Evolutionary conservation across 352 stramenopile species (phyloP).

Genomic region (Phytopythium ostracodes): DNA sequence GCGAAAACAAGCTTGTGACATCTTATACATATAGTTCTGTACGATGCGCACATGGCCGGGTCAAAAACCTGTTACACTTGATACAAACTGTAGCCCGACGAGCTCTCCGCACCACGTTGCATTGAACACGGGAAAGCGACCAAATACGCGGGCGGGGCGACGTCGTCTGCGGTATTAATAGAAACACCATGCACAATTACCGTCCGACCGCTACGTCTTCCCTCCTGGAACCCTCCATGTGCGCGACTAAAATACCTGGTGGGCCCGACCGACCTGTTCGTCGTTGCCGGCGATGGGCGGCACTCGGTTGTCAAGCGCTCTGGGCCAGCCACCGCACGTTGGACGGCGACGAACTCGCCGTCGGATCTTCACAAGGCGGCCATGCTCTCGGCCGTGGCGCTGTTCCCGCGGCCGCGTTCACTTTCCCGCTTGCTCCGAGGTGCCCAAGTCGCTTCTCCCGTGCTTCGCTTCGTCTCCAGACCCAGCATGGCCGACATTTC

Average conservation of each 20-base stretch:
- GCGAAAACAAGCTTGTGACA: neutral
- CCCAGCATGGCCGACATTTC: conserved; percentile 15
- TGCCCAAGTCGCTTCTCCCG: neutral
- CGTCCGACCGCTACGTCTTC: neutral
- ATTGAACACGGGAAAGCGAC: conserved; percentile 8
- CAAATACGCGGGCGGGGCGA: conserved; percentile 6
- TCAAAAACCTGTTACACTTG: neutral
- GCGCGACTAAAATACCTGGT: neutral
- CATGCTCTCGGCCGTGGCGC: neutral
- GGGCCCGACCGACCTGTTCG: neutral
- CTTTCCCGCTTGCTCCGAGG: conserved; percentile 6
- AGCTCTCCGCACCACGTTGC: conserved; percentile 2
- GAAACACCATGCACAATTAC: too few relatives aligned
- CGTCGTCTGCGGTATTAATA: neutral
- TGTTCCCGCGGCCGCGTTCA: neutral
- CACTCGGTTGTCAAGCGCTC: conserved; percentile 6
- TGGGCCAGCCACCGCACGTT: conserved; percentile 2
- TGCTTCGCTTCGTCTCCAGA: neutral
- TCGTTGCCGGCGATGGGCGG: neutral
- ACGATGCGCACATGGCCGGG: neutral
- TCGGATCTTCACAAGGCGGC: neutral
- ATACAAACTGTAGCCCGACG: neutral
- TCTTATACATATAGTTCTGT: conserved; percentile 1
- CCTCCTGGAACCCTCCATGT: conserved; percentile 1
- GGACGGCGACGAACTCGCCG: conserved; percentile 2